Evolutionary conservation across 148 eudicot species (phyloP), one percentile per base, ranked within the genome.

Genomic region (Rhododendron henanense): DNA sequence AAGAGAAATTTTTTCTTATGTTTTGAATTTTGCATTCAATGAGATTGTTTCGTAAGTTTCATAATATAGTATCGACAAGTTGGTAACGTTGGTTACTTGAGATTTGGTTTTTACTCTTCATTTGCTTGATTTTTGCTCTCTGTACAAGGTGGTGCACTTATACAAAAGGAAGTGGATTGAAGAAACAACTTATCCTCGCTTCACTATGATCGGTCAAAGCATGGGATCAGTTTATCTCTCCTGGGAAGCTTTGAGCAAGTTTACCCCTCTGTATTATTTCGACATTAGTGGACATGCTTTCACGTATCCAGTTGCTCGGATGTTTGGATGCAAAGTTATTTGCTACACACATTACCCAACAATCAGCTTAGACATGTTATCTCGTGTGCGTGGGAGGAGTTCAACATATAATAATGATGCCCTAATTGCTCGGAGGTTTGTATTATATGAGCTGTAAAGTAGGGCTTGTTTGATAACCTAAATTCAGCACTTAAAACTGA

Each of bases 241-340:
- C n/a, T 97, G 94, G 94, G 98, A 97, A 91, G 99, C 99, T 87
- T 89, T 97, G 63, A 90, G 93, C 92, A 91, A 93, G 79, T 90
- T 93, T 84, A 94, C 96, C 19, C 99, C 99, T 79, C 45, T 79
- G 1, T 94, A 94, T 88, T 97, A 93, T 89, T 88, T 93, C 61
- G 98, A 97, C 88, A 95, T 98, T n/a, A 97, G 99, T 90, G 99
- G 99, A 82, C 91, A 97, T 94, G 99, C 99, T 77, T 97, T 97
- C 86, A 92, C 98, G 9, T 94, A 95, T 79, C 99, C 99, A 41
- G 90, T 97, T 83, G 99, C 99, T 15, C 93, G 96, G 69, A 57
- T 93, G 59, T 97, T 97, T 85, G 98, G 98, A 79, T 97, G 99
- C 91, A 94, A 92, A 89, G 98, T 97, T 84, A 88, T 97, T 83